Base-by-base conservation (phyloP, 441 rosid species). In the Breynia disticha region DNA sequence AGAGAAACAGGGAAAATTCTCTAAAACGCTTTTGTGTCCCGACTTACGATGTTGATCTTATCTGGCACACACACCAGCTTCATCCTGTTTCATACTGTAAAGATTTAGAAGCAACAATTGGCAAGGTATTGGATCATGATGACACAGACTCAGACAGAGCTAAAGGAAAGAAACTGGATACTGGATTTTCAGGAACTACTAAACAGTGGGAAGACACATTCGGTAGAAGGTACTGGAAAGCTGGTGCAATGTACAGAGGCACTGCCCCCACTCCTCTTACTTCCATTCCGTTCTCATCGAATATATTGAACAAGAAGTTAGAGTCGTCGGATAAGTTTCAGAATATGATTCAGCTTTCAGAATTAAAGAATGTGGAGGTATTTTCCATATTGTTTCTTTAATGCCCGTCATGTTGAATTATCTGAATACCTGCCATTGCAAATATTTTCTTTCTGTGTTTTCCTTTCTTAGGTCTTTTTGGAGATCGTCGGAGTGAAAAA, bases 11-110 rank as follows among this genome's bases (percentile, higher is more conserved):
- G 57, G 83, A 86, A 70, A 78, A 53, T 60, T 85, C 87, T 28
- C 49, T 78, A 4, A 80, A 50, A n/a, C 62, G 76, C 48, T 89
- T 89, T 53, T 79, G 86, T 65, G 97, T 93, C 53, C 99, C 99
- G 10, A 89, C 97, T 52, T 93, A 93, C 48, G 99, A 93, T 71
- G 67, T 93, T 54, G 97, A 93, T 69, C 93, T 86, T 58, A 81
- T 93, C 22, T 93, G 99, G 99, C 99, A 93, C 48, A 72, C 95
- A 39, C 99, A 93, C 67, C 97, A 89, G 73, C 64, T 93, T 70
- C 83, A 84, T 51, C 87, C 95, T 4, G 68, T 66, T 49, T 69
- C 83, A 42, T 93, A 93, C 76, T 76, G 79, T 62, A 71, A 72
- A 53, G 88, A 93, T 66, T 22, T 86, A 70, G 67, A 16, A 37